These are phyloP conservation scores for Diplodia scrobiculata DNA, from an alignment of 2,329 filamentous ascomycete species.

Conservation along the genomic window DNA sequence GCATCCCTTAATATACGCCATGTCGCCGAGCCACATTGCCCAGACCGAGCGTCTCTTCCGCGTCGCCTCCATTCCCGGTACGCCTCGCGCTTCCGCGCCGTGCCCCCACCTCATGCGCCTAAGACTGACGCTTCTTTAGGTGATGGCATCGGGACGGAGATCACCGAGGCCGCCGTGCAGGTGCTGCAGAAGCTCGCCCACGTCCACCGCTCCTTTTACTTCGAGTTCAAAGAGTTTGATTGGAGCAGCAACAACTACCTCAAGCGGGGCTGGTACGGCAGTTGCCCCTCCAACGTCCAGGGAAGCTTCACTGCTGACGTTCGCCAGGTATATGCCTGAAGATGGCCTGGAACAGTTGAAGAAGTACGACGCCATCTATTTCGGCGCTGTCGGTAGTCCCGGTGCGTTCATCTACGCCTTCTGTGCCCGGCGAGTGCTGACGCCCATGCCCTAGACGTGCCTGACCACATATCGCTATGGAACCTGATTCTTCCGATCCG, in stretches of 20 bases:
- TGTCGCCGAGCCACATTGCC: constrained; percentile 25
- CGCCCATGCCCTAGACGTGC: constrained; percentile 54
- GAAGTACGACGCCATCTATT: constrained; percentile 59
- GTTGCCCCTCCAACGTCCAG: no score
- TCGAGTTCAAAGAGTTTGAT: constrained; percentile 57
- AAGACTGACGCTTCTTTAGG: constrained; percentile 33
- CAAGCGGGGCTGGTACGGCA: constrained; percentile 48
- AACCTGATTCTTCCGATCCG: constrained; percentile 67
- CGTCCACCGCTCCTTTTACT: constrained; percentile 49
- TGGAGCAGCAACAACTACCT: constrained; percentile 55
- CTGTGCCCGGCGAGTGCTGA: neutral
- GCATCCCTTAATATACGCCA: constrained; percentile 17
- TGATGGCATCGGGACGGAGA: constrained; percentile 66
- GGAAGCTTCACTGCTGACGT: no score
- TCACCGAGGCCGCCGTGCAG: constrained; percentile 59
- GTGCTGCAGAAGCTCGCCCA: constrained; percentile 52
- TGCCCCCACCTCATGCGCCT: neutral
- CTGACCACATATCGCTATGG: constrained; percentile 70
- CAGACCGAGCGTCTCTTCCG: constrained; percentile 43
- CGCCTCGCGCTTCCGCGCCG: no score
- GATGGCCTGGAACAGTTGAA: constrained; percentile 55
- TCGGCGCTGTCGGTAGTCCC: constrained; percentile 62
- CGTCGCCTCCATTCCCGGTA: constrained; percentile 61
- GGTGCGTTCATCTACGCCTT: constrained; percentile 38
- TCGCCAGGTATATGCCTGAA: constrained; percentile 51